Conservation (phyloP, 2,329 filamentous ascomycete species). For the Ceratocystis eucalypticola region DNA sequence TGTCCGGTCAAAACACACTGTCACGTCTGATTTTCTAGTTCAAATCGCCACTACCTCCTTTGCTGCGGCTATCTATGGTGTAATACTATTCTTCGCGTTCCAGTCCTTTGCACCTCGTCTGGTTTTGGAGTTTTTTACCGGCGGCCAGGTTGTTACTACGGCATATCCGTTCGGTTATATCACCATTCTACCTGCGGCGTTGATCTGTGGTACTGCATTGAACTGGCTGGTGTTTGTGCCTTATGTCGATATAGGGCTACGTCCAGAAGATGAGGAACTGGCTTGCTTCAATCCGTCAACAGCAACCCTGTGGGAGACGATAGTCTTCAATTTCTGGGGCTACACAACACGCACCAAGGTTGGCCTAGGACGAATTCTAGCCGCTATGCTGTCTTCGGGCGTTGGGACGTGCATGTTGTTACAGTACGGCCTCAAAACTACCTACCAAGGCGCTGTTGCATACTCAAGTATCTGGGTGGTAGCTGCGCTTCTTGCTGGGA, state of each 20-base stretch:
- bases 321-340: conserved; percentile 61
- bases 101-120: conserved; percentile 55
- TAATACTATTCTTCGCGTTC: conserved; percentile 57
- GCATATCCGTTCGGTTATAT: conserved; percentile 51
- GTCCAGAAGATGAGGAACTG: conserved; percentile 35
- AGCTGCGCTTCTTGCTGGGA: conserved; percentile 46
- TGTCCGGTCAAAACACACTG: conserved; percentile 53
- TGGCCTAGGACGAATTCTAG: conserved; percentile 49
- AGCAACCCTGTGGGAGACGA: conserved; percentile 54
- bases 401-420: conserved; percentile 51
- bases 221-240: conserved; percentile 67
- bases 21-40: conserved; percentile 49
- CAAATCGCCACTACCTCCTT: conserved; percentile 53
- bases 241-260: conserved; percentile 40
- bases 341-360: conserved; percentile 49
- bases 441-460: conserved; percentile 56
- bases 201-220: conserved; percentile 53
- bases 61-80: conserved; percentile 58
- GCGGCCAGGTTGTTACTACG: conserved; percentile 52
- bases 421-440: conserved; percentile 52
- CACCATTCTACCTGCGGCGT: conserved; percentile 45
- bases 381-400: conserved; percentile 44
- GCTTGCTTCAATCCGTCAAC: conserved; percentile 48
- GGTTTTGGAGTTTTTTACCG: conserved; percentile 64
- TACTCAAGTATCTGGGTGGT: conserved; percentile 67